phyloP scores from a whole-genome alignment of 805 yeast genomes.

The Kodamaea sagamina region DNA sequence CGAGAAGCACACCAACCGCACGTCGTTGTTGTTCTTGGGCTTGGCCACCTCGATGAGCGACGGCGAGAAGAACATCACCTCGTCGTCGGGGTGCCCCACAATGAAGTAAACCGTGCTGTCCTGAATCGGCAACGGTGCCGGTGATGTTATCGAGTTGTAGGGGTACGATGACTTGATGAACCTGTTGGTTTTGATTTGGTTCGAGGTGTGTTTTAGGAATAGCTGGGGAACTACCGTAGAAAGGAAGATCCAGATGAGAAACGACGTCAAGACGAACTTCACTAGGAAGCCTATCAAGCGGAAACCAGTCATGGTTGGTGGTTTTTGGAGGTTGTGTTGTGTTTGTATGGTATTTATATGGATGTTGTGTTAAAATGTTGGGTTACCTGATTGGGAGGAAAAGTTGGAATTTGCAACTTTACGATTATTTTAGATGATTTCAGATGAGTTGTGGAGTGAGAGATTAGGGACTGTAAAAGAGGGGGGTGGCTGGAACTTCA shows the following conservation, averaged over 20 bases:
- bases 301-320: slow-evolving; percentile 12
- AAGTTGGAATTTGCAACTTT: too few relatives aligned
- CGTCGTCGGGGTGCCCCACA: slow-evolving; percentile 98
- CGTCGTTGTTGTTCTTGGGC: slow-evolving; percentile 47
- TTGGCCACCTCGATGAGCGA: slow-evolving; percentile 55
- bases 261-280: slow-evolving; percentile 27
- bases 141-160: slow-evolving; percentile 38
- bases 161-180: slow-evolving; percentile 32
- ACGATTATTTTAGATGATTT: too few relatives aligned
- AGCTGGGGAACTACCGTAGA: slow-evolving; percentile 45
- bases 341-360: slow-evolving; percentile 1
- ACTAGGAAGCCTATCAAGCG: slow-evolving; percentile 10
- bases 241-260: slow-evolving; percentile 39
- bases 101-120: slow-evolving; percentile 50
- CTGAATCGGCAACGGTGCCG: slow-evolving; percentile 33
- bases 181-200: slow-evolving; percentile 28
- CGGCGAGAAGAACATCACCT: slow-evolving; percentile 95
- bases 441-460: too few relatives aligned
- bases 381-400: too few relatives aligned
- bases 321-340: too few relatives aligned
- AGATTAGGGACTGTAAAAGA: too few relatives aligned
- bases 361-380: too few relatives aligned
- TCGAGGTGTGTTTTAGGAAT: slow-evolving; percentile 28
- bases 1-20: slow-evolving; percentile 70
- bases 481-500: too few relatives aligned